phyloP scores from a whole-genome alignment of 805 yeast species.

The Nakazawaea peltata region DNA sequence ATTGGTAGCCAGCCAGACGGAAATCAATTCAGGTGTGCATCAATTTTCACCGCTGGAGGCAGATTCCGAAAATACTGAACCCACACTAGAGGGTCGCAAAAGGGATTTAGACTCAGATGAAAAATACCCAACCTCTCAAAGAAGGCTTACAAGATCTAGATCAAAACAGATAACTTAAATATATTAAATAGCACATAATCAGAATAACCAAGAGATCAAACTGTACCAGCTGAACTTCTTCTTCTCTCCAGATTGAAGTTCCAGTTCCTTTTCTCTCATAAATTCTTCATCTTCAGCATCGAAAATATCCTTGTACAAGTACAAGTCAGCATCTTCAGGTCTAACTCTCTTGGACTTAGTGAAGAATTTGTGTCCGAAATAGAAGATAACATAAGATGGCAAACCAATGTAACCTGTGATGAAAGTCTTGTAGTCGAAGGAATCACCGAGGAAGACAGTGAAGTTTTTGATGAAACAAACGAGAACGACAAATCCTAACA shows the following conservation, averaged over 20 bases:
- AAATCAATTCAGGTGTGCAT: too few species aligned
- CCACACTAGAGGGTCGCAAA: too few species aligned
- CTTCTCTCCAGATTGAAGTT: too few species aligned
- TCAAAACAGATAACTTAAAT: too few species aligned
- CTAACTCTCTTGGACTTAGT: constrained; percentile 39
- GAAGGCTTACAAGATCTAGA: background rate
- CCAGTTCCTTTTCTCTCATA: constrained; percentile 12
- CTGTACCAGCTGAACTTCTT: constrained; percentile 1
- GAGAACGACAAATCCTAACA: constrained; percentile 44
- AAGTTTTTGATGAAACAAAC: constrained; percentile 62
- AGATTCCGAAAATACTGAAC: too few species aligned
- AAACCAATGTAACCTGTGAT: constrained; percentile 75
- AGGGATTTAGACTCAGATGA: too few species aligned
- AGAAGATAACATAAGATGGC: constrained; percentile 51
- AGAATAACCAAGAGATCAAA: constrained; percentile 9
- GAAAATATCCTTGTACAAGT: constrained; percentile 45
- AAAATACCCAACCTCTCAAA: background rate
- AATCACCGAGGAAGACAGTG: constrained; percentile 49
- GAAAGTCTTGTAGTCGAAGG: constrained; percentile 54
- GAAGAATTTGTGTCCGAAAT: constrained; percentile 51
- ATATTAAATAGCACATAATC: too few species aligned
- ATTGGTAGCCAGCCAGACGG: too few species aligned
- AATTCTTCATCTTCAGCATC: constrained; percentile 44
- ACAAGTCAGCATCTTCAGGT: constrained; percentile 55
- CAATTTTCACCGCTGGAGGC: too few species aligned